Evolutionary conservation across 345 rosid species (phyloP), one percentile per base, ranked within the genome.

Genomic region (Hypericum androsaemum): DNA sequence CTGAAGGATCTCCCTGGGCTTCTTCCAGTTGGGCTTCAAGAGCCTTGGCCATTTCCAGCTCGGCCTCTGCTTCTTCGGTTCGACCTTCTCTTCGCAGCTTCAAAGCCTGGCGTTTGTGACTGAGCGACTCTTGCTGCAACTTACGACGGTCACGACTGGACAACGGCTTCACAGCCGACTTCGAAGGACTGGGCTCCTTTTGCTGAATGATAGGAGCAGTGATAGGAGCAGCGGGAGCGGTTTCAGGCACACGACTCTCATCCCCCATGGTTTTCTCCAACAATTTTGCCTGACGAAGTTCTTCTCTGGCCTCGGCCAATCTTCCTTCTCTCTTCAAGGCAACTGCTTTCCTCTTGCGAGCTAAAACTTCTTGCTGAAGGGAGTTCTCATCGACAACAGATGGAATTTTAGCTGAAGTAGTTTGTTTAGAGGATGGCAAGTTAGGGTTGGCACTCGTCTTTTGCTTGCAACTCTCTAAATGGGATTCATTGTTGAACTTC

Each of bases 61-160:
- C 95, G 37, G 88, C 94, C 59, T 92, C 97, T 12, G 98, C 98
- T 80, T 88, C 95, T 63, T 74, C 71, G 62, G 66, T 61, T 42
- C 73, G 73, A 57, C 95, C 97, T 74, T 51, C 88, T 7, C 50
- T 46, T 13, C 50, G 28, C 9, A 46, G 50, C 50, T 46, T 46
- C 28, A 46, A 6, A 4, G 50, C 50, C 14, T 46, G 50, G 10
- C 50, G 16, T 46, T 90, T 87, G 67, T 84, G 98, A 52, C 77
- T 54, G 7, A 87, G 80, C 41, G 98, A 87, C 61, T 90, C 81
- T 67, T 87, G 95, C 50, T 90, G 98, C 64, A 90, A 46, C 69
- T 82, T 90, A 61, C 82, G 84, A 46, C 96, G 92, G 60, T 82
- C 96, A 47, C 89, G 92, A 28, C 84, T 51, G 37, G 98, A 79